Base-by-base conservation (phyloP, 768 basidiomycete genomes). In the Amanita pseudoporphyria region DNA sequence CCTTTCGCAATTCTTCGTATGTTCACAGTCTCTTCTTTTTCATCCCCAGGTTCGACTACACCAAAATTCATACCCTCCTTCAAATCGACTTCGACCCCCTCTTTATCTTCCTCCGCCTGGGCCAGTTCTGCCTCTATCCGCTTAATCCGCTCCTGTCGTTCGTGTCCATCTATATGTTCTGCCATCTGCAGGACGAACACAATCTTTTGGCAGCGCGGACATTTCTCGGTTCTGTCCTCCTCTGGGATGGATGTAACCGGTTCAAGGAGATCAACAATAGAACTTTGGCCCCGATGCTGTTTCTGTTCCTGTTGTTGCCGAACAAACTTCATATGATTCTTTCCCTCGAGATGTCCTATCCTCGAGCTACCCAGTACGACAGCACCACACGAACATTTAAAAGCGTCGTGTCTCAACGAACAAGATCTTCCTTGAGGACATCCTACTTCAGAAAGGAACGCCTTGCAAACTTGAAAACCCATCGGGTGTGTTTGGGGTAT, bases 51-150 rank as follows among this genome's bases (percentile, higher is more conserved):
- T 22, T 70, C 69, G 19, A 79, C 53, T 37, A 79, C 60, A 3
- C 71, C 76, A 54, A 79, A 76, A 59, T 78, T 65, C 5, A 78
- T 37, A 1, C 70, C 74, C 5, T 62, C 63, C 26, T 66, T 58
- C 22, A 59, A 61, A 37, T 59, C 65, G 22, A 81, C 70, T 5
- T 57, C 59, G 10, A 78, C 60, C 1, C 71, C 74, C 32, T 73
- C 62, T 49, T 76, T 77, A 57, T 80, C 73, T 26, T 64, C 62
- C 39, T 71, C 68, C 1, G 76, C 69, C 30, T 67, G 65, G 5
- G 67, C 70, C 6, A 72, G 57, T 16, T 65, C 65, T 1, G 64
- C 63, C n/a, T 64, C 46, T 14, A 59, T 57, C 10, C 57, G 60
- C 16, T 57, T 62, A 22, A 64, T 54, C 1, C 60, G 60, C 32